Percentiles rank a stretch among this genome's conserved stretches.
Conservation (phyloP, 257 asterid genomes). For the Verbena officinalis region DNA sequence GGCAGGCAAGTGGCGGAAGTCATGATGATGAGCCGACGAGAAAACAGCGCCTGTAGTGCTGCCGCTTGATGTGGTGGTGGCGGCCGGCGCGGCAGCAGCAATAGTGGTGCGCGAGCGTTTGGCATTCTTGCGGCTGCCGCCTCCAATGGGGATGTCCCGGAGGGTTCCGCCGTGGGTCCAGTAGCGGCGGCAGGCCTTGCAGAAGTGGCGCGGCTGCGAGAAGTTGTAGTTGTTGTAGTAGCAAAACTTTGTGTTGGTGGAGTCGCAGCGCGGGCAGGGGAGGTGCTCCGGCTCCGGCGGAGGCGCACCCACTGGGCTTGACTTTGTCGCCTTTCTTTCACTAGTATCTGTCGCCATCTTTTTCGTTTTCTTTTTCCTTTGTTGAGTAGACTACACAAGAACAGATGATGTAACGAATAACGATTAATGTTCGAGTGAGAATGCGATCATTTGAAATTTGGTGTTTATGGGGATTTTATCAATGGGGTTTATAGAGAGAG, state of each 20-base stretch:
- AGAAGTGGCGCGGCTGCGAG: conserved; percentile 95
- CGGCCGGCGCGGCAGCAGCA: no score
- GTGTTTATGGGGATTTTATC: conserved; percentile 26
- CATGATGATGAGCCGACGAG: conserved; percentile 35
- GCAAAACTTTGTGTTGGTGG: conserved; percentile 90
- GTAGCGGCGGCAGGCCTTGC: conserved; percentile 96
- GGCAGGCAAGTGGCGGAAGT: conserved; percentile 54
- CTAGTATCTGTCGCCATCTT: conserved; percentile 58
- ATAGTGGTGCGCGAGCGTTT: conserved; percentile 81
- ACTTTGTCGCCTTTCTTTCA: conserved; percentile 42
- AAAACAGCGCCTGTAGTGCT: conserved; percentile 6
- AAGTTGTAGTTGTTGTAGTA: conserved; percentile 96
- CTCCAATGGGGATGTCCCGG: conserved; percentile 92
- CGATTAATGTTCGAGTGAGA: background rate
- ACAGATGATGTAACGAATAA: background rate
- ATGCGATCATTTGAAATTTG: background rate
- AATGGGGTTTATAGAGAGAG: conserved; percentile 28
- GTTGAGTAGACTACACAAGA: no score
- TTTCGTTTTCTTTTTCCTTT: background rate
- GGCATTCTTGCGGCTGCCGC: conserved; percentile 89
- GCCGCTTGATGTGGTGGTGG: conserved; percentile 9
- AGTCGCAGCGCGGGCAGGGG: conserved; percentile 94
- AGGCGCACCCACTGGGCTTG: conserved; percentile 55
- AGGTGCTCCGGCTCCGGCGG: conserved; percentile 89
- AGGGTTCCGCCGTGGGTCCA: conserved; percentile 98